phyloP scores from a whole-genome alignment of 2,329 filamentous ascomycete genomes.

The Ophiostoma piceae region DNA sequence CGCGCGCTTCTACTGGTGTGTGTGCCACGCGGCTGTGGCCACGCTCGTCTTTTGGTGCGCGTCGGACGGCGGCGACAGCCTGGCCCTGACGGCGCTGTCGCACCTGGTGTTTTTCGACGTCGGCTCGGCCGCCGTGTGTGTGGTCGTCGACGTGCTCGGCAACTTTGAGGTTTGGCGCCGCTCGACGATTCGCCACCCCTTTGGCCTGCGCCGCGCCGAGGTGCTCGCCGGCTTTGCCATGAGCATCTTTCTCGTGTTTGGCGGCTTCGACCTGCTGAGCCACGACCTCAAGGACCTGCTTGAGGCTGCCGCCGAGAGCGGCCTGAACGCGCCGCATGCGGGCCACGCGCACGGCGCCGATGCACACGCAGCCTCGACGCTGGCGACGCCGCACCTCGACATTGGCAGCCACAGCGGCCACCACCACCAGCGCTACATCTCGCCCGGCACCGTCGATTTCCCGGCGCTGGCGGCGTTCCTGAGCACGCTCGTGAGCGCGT shows the following conservation, averaged over 20 bases:
- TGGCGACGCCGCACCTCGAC: conserved; percentile 36
- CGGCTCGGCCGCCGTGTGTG: conserved; percentile 83
- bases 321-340: conserved; percentile 51
- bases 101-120: conserved; percentile 95
- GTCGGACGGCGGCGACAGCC: conserved; percentile 60
- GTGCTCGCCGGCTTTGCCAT: conserved; percentile 94
- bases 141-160: conserved; percentile 83
- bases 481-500: conserved; percentile 78
- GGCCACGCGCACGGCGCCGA: conserved; percentile 29
- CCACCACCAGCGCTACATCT: conserved; percentile 42
- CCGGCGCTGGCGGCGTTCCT: conserved; percentile 76
- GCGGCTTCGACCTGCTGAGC: conserved; percentile 90
- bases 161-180: conserved; percentile 98
- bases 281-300: conserved; percentile 92
- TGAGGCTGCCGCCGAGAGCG: conserved; percentile 43
- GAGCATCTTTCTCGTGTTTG: conserved; percentile 94
- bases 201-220: conserved; percentile 85
- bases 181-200: conserved; percentile 87
- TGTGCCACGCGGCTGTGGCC: conserved; percentile 79
- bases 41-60: conserved; percentile 81
- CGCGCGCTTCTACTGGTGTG: conserved; percentile 77
- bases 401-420: conserved; percentile 56
- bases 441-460: conserved; percentile 71
- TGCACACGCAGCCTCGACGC: conserved; percentile 46
- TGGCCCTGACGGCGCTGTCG: conserved; percentile 86